A percentile compares a stretch with the other conserved stretches of the same genome.
Evolutionary conservation across 2,329 filamentous ascomycete species (phyloP).

Genomic region (Aureobasidium sp.): DNA sequence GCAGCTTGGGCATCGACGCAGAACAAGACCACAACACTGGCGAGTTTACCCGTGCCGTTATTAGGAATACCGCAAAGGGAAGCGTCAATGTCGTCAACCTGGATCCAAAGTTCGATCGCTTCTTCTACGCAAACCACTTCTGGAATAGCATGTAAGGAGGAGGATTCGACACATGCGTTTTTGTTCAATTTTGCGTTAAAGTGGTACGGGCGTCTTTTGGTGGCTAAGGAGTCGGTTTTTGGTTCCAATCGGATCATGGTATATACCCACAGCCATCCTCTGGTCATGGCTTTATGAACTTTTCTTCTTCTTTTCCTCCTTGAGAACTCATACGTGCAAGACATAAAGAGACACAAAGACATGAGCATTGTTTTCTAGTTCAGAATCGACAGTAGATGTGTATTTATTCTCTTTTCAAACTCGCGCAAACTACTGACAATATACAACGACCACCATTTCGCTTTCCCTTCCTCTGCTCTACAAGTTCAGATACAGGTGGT

Average conservation of each 20-base stretch:
- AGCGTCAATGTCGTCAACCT: conserved; percentile 94
- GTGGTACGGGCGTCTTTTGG: neutral
- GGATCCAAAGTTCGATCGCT: conserved; percentile 82
- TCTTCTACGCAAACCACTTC: conserved; percentile 93
- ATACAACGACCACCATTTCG: neutral
- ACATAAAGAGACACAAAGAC: neutral
- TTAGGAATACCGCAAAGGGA: conserved; percentile 77
- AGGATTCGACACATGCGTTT: neutral
- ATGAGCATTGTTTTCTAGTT: neutral
- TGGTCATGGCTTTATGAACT: neutral
- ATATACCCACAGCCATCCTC: neutral
- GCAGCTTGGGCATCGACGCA: conserved; percentile 83
- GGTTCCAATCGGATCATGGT: neutral
- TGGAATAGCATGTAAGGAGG: conserved; percentile 71
- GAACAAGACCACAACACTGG: conserved; percentile 67
- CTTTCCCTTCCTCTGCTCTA: neutral
- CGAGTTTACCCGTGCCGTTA: conserved; percentile 77
- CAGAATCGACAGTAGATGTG: neutral
- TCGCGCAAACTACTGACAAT: neutral
- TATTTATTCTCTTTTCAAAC: neutral
- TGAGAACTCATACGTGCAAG: neutral
- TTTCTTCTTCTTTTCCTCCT: neutral
- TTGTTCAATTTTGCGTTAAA: neutral
- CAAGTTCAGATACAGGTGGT: neutral
- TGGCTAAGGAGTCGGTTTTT: neutral